Conservation (phyloP, 805 yeast genomes). For the Spathaspora gorwiae region DNA sequence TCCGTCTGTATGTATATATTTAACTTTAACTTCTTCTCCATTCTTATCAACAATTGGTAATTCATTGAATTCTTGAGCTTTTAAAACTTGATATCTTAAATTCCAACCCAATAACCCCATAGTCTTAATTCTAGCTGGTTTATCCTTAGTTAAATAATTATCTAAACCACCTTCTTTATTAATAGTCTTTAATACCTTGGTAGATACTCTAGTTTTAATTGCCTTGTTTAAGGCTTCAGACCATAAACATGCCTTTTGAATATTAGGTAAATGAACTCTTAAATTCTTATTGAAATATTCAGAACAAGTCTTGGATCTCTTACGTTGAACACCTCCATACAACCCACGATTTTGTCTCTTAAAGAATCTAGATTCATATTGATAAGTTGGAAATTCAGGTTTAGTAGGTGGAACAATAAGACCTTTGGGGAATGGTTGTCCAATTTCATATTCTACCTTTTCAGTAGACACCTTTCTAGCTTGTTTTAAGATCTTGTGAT, state of each 20-base stretch:
- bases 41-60: slow-evolving; percentile 30
- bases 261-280: slow-evolving; percentile 78
- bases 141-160: slow-evolving; percentile 79
- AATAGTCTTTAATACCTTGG: slow-evolving; percentile 81
- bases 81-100: slow-evolving; percentile 70
- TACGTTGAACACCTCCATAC: slow-evolving; percentile 82
- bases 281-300: slow-evolving; percentile 72
- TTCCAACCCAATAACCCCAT: slow-evolving; percentile 92
- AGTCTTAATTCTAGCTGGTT: slow-evolving; percentile 85
- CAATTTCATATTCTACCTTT: slow-evolving; percentile 27
- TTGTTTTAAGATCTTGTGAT: slow-evolving; percentile 36
- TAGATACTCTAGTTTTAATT: slow-evolving; percentile 59
- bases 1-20: slow-evolving; percentile 44
- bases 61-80: slow-evolving; percentile 33
- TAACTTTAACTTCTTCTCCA: slow-evolving; percentile 31
- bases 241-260: slow-evolving; percentile 73
- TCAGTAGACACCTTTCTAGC: slow-evolving; percentile 31
- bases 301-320: slow-evolving; percentile 71
- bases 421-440: slow-evolving; percentile 28
- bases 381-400: slow-evolving; percentile 24
- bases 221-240: slow-evolving; percentile 66
- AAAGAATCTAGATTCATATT: slow-evolving; percentile 67
- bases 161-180: slow-evolving; percentile 95
- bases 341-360: slow-evolving; percentile 85
- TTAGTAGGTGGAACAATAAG: slow-evolving; percentile 19